phyloP scores from a whole-genome alignment of 1,284 basidiomycete genomes.

The Hemileia vastatrix region DNA sequence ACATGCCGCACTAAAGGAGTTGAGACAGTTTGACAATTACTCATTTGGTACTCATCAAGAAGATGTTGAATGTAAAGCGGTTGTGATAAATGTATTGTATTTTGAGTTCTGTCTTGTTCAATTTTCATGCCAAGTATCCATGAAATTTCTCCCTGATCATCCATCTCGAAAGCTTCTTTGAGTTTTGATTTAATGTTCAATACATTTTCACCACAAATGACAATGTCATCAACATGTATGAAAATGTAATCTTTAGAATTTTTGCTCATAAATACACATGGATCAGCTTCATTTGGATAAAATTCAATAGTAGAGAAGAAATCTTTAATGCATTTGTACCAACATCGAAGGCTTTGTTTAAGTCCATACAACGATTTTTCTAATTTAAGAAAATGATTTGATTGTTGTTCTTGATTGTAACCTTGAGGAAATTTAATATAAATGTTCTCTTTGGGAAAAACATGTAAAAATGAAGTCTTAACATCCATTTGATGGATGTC shows the following conservation, averaged over 20 bases:
- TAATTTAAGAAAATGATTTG: background rate
- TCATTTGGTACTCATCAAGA: too few relatives aligned
- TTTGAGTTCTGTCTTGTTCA: background rate
- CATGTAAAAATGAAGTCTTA: constrained; percentile 48
- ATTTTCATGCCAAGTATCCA: constrained; percentile 7
- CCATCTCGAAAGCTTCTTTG: background rate
- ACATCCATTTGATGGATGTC: constrained; percentile 48
- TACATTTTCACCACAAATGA: background rate
- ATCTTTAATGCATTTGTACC: background rate
- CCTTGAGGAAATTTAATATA: too few relatives aligned
- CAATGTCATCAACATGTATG: constrained; percentile 5
- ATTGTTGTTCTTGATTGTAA: too few relatives aligned
- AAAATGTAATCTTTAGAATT: background rate
- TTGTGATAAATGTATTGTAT: too few relatives aligned
- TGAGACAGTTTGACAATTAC: too few relatives aligned
- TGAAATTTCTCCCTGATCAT: background rate
- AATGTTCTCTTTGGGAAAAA: constrained; percentile 46
- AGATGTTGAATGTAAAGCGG: too few relatives aligned
- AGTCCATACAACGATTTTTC: constrained; percentile 8
- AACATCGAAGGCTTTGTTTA: background rate
- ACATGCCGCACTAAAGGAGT: too few relatives aligned
- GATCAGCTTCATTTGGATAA: background rate
- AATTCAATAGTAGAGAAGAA: constrained; percentile 7
- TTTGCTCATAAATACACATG: constrained; percentile 3
- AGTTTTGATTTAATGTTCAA: background rate